Evolutionary conservation across 1,284 basidiomycete genomes (phyloP).

Genomic region (Sparassis latifolia): DNA sequence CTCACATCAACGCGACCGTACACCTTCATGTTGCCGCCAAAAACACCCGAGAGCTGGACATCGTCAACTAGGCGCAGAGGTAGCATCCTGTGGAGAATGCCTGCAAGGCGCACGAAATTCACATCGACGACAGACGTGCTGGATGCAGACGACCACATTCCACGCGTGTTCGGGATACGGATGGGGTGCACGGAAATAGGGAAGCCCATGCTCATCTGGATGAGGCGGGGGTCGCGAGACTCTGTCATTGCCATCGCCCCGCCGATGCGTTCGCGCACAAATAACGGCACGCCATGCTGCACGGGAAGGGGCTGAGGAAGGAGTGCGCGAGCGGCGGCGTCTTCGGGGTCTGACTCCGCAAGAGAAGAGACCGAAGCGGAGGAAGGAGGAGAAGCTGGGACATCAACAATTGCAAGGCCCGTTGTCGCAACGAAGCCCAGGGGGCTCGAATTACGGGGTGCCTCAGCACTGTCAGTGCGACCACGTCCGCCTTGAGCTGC

Average conservation of each 20-base stretch:
- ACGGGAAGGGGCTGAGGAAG: neutral
- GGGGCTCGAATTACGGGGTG: too few species aligned
- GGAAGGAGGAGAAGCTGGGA: too few species aligned
- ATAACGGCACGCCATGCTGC: neutral
- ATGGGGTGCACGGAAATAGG: slow-evolving; percentile 8
- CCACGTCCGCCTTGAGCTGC: too few species aligned
- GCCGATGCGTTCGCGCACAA: neutral
- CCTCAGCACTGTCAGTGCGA: too few species aligned
- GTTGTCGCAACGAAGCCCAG: too few species aligned
- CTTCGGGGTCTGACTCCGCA: too few species aligned
- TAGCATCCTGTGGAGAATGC: slow-evolving; percentile 6
- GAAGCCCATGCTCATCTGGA: slow-evolving; percentile 3
- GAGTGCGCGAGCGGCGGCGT: neutral
- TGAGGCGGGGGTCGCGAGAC: slow-evolving; percentile 2
- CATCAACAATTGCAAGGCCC: too few species aligned
- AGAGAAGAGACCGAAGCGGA: too few species aligned
- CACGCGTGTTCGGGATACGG: slow-evolving; percentile 8
- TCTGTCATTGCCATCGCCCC: too few species aligned
- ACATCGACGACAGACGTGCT: slow-evolving; percentile 5
- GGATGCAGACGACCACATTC: slow-evolving; percentile 1
- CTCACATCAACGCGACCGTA: slow-evolving; percentile 5
- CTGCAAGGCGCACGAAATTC: slow-evolving; percentile 7
- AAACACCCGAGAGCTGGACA: neutral
- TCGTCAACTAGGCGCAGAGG: slow-evolving; percentile 9
- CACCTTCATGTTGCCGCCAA: neutral